Evolutionary conservation across 2,329 filamentous ascomycete species (phyloP).

Genomic region (Fusarium liriodendri): DNA sequence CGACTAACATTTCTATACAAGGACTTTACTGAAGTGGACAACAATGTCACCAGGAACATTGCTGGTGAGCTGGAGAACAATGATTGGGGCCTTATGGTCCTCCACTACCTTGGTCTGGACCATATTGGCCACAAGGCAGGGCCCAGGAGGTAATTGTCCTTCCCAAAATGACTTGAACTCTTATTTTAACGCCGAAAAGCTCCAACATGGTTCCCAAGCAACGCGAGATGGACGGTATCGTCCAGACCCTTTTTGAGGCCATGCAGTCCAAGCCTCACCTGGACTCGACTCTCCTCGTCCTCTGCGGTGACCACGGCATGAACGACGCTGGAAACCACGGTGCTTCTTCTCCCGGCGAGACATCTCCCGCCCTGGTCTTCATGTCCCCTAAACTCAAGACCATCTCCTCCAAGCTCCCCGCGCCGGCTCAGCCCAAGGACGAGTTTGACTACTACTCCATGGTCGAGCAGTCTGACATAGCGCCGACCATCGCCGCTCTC

Average conservation of each 20-base stretch:
- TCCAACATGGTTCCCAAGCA: conserved; percentile 95
- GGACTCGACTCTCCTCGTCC: conserved; percentile 80
- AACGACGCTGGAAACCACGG: conserved; percentile 98
- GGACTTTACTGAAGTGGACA: conserved; percentile 98
- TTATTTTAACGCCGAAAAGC: conserved; percentile 56
- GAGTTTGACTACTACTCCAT: conserved; percentile 86
- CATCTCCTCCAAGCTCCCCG: conserved; percentile 57
- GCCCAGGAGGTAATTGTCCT: conserved; percentile 72
- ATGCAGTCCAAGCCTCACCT: conserved; percentile 79
- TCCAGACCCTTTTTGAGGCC: conserved; percentile 79
- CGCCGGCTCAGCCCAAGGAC: conserved; percentile 69
- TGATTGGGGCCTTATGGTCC: conserved; percentile 93
- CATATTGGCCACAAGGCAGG: conserved; percentile 98
- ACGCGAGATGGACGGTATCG: conserved; percentile 89
- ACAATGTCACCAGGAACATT: conserved; percentile 95
- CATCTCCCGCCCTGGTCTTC: conserved; percentile 91
- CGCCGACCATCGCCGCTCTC: conserved; percentile 86
- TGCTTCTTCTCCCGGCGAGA: conserved; percentile 92
- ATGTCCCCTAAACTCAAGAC: conserved; percentile 83
- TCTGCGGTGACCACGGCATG: conserved; percentile 99
- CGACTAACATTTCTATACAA: conserved; percentile 49
- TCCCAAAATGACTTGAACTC: not conserved
- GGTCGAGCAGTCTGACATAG: conserved; percentile 95
- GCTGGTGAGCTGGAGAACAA: conserved; percentile 76
- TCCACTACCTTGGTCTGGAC: conserved; percentile 95